Percentiles rank a stretch among this genome's conserved stretches.
Conservation (phyloP, 768 basidiomycete species). For the Psilocybe cubensis region DNA sequence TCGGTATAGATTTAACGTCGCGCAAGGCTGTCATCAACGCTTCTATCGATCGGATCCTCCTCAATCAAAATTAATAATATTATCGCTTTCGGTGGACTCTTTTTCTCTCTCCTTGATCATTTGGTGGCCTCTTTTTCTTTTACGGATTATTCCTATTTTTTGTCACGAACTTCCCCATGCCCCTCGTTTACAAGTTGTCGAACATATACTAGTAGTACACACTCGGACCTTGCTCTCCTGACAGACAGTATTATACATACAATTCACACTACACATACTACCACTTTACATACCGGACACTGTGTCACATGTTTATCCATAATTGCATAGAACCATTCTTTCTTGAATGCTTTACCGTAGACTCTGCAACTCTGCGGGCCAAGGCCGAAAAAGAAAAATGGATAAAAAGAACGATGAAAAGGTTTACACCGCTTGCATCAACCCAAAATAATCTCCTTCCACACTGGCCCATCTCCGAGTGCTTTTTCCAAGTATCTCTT, state of each 20-base stretch:
- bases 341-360: too few relatives aligned
- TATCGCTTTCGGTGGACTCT: slow-evolving; percentile 11
- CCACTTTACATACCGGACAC: slow-evolving; percentile 17
- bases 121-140: slow-evolving; percentile 3
- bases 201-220: slow-evolving; percentile 20
- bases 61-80: slow-evolving; percentile 43
- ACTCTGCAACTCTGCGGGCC: too few relatives aligned
- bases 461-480: slow-evolving; percentile 6
- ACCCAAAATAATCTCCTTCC: slow-evolving; percentile 16
- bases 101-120: slow-evolving; percentile 11
- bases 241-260: slow-evolving; percentile 15
- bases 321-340: slow-evolving; percentile 20
- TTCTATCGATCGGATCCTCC: slow-evolving; percentile 72
- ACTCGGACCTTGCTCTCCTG: slow-evolving; percentile 15
- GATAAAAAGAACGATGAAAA: too few relatives aligned
- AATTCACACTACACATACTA: slow-evolving; percentile 15
- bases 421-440: too few relatives aligned
- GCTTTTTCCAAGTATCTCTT: slow-evolving; percentile 7
- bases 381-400: too few relatives aligned
- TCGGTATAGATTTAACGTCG: slow-evolving; percentile 74
- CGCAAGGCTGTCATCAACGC: slow-evolving; percentile 78
- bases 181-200: slow-evolving; percentile 17
- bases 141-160: slow-evolving; percentile 13
- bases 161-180: slow-evolving; percentile 22
- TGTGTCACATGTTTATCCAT: slow-evolving; percentile 15